Percentiles rank a stretch among this genome's conserved stretches.
phyloP scores from a whole-genome alignment of 306 rosid species.

The Begonia fuchsioides region DNA sequence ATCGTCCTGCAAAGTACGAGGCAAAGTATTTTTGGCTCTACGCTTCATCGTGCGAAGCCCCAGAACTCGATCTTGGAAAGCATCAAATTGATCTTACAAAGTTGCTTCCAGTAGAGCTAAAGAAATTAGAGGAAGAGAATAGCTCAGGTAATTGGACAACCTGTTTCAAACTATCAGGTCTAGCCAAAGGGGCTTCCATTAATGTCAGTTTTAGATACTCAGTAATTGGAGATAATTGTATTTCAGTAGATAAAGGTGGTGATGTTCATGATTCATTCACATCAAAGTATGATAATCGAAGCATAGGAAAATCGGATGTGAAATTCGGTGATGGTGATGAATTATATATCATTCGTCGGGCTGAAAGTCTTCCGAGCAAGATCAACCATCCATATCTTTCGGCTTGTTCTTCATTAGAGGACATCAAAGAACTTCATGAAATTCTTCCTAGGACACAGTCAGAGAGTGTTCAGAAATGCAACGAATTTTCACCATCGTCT shows the following conservation, averaged over 20 bases:
- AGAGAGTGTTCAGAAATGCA: slow-evolving; percentile 24
- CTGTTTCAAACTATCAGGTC: slow-evolving; percentile 59
- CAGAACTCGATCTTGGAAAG: slow-evolving; percentile 74
- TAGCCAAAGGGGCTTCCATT: slow-evolving; percentile 60
- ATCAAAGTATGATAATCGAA: slow-evolving; percentile 19
- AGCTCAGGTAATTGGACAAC: slow-evolving; percentile 75
- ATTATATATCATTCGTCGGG: slow-evolving; percentile 21
- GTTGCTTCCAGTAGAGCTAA: slow-evolving; percentile 75
- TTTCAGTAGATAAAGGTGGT: slow-evolving; percentile 15
- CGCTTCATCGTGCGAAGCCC: slow-evolving; percentile 39
- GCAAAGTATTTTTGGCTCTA: slow-evolving; percentile 63
- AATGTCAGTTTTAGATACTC: slow-evolving; percentile 78
- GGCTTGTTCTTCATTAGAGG: slow-evolving; percentile 23
- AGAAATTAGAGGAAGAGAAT: slow-evolving; percentile 67
- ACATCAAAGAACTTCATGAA: slow-evolving; percentile 66
- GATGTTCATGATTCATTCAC: slow-evolving; percentile 17
- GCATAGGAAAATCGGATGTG: slow-evolving; percentile 14
- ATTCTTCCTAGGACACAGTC: slow-evolving; percentile 32
- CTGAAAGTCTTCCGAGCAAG: slow-evolving; percentile 28
- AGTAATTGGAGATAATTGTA: slow-evolving; percentile 35
- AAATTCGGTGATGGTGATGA: slow-evolving; percentile 30
- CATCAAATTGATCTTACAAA: slow-evolving; percentile 72
- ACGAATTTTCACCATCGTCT: slow-evolving; percentile 2
- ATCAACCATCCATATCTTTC: slow-evolving; percentile 8
- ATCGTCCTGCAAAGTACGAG: slow-evolving; percentile 76